These are phyloP conservation scores for Diplodia mutila DNA, from an alignment of 2,329 filamentous ascomycete species.

Conservation along the genomic window DNA sequence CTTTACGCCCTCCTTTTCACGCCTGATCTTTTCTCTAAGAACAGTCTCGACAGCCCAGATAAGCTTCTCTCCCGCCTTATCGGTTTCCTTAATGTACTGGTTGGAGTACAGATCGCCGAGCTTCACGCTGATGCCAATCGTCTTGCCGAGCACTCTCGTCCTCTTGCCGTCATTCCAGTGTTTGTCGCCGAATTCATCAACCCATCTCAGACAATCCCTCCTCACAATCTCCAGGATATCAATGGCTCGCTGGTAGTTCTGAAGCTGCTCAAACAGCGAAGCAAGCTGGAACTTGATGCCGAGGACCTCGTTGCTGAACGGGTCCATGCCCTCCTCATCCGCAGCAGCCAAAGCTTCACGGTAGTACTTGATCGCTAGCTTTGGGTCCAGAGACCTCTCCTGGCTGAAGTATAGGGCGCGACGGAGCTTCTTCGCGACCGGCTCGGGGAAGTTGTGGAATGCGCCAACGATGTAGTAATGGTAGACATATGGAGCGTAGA, in stretches of 20 bases:
- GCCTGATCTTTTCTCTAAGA: conserved; percentile 72
- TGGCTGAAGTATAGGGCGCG: conserved; percentile 82
- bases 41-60: conserved; percentile 81
- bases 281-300: conserved; percentile 85
- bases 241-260: conserved; percentile 70
- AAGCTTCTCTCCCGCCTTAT: conserved; percentile 74
- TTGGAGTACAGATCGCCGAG: conserved; percentile 81
- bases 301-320: conserved; percentile 87
- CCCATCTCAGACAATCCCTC: conserved; percentile 63
- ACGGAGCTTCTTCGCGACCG: conserved; percentile 77
- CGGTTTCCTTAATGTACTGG: conserved; percentile 72
- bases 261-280: conserved; percentile 76
- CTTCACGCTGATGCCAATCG: conserved; percentile 78
- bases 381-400: conserved; percentile 61
- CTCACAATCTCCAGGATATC: conserved; percentile 79
- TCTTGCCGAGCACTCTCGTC: conserved; percentile 71
- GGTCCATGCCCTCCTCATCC: conserved; percentile 75
- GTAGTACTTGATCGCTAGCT: conserved; percentile 81
- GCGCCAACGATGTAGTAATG: conserved; percentile 51
- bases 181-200: conserved; percentile 49
- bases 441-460: conserved; percentile 65
- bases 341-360: conserved; percentile 76
- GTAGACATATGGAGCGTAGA: conserved; percentile 54
- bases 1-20: conserved; percentile 69
- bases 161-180: conserved; percentile 52